Percentiles rank a stretch among this genome's conserved stretches.
These are phyloP conservation scores for Phaeosphaeria sp. DNA, from an alignment of 2,329 filamentous ascomycete genomes.

Conservation along the genomic window DNA sequence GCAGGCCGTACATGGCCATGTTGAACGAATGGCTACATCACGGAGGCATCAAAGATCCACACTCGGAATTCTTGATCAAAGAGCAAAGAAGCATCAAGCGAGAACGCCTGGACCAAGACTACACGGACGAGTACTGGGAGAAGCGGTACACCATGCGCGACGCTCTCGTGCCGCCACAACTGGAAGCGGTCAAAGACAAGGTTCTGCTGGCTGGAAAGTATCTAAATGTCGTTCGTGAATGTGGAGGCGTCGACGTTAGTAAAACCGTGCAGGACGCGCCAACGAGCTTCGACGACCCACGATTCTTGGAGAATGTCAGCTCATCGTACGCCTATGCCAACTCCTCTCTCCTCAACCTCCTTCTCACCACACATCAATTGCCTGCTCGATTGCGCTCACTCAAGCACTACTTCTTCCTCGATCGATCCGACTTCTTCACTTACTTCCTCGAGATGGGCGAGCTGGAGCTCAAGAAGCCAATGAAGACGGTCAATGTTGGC, in stretches of 20 bases:
- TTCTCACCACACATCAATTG: constrained; percentile 90
- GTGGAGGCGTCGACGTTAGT: constrained; percentile 92
- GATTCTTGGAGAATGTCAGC: constrained; percentile 96
- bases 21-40: constrained; percentile 98
- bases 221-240: constrained; percentile 95
- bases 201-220: constrained; percentile 96
- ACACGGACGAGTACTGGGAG: constrained; percentile 99
- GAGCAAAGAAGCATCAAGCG: constrained; percentile 94
- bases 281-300: constrained; percentile 85
- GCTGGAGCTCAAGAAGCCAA: constrained; percentile 88
- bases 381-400: constrained; percentile 86
- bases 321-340: constrained; percentile 95
- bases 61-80: constrained; percentile 92
- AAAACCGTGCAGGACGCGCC: constrained; percentile 89
- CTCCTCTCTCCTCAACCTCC: constrained; percentile 85
- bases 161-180: constrained; percentile 87
- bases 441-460: constrained; percentile 94
- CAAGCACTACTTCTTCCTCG: constrained; percentile 99
- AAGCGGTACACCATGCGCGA: constrained; percentile 94
- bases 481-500: constrained; percentile 85
- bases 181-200: constrained; percentile 90
- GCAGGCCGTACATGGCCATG: constrained; percentile 96
- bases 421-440: constrained; percentile 96
- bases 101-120: constrained; percentile 91
- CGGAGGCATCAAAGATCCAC: constrained; percentile 91